phyloP scores from a whole-genome alignment of 2,329 filamentous ascomycete species.

The Thielaviopsis punctulata region DNA sequence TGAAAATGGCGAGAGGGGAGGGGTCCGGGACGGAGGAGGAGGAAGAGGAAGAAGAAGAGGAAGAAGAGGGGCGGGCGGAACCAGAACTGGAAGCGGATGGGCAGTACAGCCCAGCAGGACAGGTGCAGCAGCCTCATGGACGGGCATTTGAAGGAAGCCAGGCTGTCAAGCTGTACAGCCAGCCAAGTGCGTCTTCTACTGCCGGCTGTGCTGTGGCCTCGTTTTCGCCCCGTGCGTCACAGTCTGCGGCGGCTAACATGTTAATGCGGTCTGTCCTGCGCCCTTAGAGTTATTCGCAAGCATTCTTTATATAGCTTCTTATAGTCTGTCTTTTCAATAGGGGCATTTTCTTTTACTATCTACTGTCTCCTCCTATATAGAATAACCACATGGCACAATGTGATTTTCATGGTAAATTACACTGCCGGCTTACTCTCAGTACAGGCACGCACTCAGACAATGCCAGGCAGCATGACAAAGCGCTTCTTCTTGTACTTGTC shows the following conservation, averaged over 20 bases:
- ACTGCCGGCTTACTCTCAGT: not conserved
- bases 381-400: no score
- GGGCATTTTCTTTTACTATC: not conserved
- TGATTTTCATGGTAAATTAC: not conserved
- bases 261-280: not conserved
- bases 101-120: not conserved
- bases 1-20: conserved; percentile 28
- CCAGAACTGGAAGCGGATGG: not conserved
- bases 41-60: conserved; percentile 11
- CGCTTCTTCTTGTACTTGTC: conserved; percentile 93
- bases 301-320: not conserved
- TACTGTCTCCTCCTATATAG: not conserved
- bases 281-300: no score
- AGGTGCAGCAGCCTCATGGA: not conserved
- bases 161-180: not conserved
- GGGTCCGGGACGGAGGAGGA: no score
- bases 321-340: not conserved
- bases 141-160: not conserved
- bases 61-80: conserved; percentile 2
- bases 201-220: not conserved
- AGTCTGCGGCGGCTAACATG: not conserved
- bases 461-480: conserved; percentile 62
- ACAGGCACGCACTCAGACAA: conserved; percentile 41
- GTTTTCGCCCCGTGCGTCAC: not conserved
- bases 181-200: not conserved